phyloP scores from a whole-genome alignment of 2,329 filamentous ascomycete species.

The Diaporthe batatas region DNA sequence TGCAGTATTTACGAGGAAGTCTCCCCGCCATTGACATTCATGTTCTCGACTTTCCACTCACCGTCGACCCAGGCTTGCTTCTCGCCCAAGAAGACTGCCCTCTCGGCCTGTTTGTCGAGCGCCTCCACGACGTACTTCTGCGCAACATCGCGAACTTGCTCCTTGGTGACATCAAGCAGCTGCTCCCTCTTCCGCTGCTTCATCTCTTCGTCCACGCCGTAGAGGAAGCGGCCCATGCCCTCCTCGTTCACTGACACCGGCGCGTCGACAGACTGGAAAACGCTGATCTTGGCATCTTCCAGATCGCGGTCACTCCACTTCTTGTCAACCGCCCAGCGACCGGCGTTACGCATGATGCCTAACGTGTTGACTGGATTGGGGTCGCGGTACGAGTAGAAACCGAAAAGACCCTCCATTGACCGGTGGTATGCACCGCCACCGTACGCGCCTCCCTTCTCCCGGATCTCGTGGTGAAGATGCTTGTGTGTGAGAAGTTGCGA shows the following conservation, averaged over 20 bases:
- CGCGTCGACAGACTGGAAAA: conserved; percentile 93
- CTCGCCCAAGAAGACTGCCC: conserved; percentile 83
- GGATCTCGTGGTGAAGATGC: conserved; percentile 95
- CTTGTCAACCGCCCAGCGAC: conserved; percentile 84
- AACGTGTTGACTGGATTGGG: conserved; percentile 90
- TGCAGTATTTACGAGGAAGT: conserved; percentile 43
- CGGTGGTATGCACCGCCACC: conserved; percentile 90
- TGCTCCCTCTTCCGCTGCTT: conserved; percentile 85
- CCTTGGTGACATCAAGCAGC: conserved; percentile 85
- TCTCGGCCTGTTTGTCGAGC: conserved; percentile 70
- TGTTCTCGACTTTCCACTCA: conserved; percentile 80
- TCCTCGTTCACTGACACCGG: conserved; percentile 89
- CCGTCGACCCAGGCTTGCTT: conserved; percentile 83
- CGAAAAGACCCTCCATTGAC: conserved; percentile 86
- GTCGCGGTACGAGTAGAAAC: conserved; percentile 96
- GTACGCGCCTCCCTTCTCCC: conserved; percentile 97
- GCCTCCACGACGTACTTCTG: conserved; percentile 83
- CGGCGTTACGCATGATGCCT: conserved; percentile 85
- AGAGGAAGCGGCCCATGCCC: conserved; percentile 87
- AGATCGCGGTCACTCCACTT: conserved; percentile 87
- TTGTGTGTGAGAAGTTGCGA: conserved; percentile 95
- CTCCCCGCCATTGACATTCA: conserved; percentile 70
- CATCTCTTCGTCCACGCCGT: conserved; percentile 89
- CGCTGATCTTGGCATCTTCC: conserved; percentile 94
- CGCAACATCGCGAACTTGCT: conserved; percentile 84